These are phyloP conservation scores for Puccinia coronata DNA, from an alignment of 1,284 basidiomycete species.

Conservation along the genomic window DNA sequence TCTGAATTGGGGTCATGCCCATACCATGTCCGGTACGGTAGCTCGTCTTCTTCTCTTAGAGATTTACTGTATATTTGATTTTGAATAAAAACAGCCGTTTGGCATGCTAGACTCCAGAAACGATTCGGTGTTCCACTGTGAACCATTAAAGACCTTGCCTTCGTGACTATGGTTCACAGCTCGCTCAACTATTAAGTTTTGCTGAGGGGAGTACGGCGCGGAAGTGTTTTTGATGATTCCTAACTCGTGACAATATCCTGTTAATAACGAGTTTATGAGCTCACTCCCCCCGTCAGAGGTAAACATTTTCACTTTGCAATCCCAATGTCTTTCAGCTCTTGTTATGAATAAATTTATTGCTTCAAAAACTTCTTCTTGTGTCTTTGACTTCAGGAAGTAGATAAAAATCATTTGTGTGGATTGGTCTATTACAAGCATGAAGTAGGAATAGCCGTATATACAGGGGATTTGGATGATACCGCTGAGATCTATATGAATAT, in stretches of 20 bases:
- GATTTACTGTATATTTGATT: background rate
- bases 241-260: background rate
- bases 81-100: no score
- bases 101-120: background rate
- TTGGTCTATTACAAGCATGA: background rate
- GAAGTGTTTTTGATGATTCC: background rate
- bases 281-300: slow-evolving; percentile 6
- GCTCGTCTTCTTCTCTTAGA: no score
- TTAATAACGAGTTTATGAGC: background rate
- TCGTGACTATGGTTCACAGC: background rate
- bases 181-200: background rate
- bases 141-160: background rate
- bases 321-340: background rate
- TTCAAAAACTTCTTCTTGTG: background rate
- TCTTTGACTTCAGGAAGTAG: slow-evolving; percentile 3
- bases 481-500: background rate
- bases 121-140: background rate
- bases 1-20: no score
- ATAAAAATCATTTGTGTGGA: background rate
- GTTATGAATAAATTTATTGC: background rate
- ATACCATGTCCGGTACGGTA: no score
- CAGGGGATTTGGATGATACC: background rate
- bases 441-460: background rate
- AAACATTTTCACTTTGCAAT: slow-evolving; percentile 1
- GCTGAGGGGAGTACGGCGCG: slow-evolving; percentile 3